phyloP scores from a whole-genome alignment of 176 grass and related monocot species.

The Calamus simplicifolius region DNA sequence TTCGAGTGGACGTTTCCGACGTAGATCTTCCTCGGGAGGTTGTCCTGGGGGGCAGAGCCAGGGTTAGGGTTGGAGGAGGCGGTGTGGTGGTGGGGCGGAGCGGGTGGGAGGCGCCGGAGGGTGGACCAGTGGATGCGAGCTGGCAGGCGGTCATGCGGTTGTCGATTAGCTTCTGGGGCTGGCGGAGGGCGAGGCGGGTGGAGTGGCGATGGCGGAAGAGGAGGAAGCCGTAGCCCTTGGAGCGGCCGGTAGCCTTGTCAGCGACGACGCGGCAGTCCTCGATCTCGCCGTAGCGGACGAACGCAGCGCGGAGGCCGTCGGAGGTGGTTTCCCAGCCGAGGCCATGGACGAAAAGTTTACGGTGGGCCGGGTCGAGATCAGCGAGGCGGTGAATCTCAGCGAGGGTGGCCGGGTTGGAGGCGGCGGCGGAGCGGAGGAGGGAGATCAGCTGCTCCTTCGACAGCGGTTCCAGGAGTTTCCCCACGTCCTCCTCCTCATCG shows the following conservation, averaged over 20 bases:
- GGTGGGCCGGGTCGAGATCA: constrained; percentile 67
- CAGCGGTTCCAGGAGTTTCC: neutral
- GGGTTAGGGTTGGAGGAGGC: constrained; percentile 11
- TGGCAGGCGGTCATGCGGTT: constrained; percentile 85
- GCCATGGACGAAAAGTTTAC: constrained; percentile 95
- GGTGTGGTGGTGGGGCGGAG: constrained; percentile 6
- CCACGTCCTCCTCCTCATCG: neutral
- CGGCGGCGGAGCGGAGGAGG: neutral
- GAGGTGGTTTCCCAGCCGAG: constrained; percentile 77
- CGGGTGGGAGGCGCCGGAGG: constrained; percentile 9
- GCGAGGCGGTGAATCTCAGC: constrained; percentile 19
- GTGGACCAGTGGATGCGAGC: constrained; percentile 72
- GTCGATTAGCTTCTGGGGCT: constrained; percentile 71
- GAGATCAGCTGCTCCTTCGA: neutral
- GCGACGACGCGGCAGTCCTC: constrained; percentile 93
- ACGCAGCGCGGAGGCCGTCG: constrained; percentile 70
- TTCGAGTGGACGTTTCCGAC: constrained; percentile 87
- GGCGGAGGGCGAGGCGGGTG: constrained; percentile 63
- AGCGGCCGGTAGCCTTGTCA: constrained; percentile 71
- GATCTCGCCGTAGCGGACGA: constrained; percentile 79
- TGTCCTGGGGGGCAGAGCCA: constrained; percentile 41
- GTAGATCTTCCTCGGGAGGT: constrained; percentile 84
- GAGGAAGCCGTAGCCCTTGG: constrained; percentile 98
- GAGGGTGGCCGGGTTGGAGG: neutral
- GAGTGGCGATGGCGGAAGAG: constrained; percentile 67